Percentiles rank a stretch among this genome's conserved stretches.
phyloP scores from a whole-genome alignment of 352 stramenopile species.

The Lagenidium sp. region DNA sequence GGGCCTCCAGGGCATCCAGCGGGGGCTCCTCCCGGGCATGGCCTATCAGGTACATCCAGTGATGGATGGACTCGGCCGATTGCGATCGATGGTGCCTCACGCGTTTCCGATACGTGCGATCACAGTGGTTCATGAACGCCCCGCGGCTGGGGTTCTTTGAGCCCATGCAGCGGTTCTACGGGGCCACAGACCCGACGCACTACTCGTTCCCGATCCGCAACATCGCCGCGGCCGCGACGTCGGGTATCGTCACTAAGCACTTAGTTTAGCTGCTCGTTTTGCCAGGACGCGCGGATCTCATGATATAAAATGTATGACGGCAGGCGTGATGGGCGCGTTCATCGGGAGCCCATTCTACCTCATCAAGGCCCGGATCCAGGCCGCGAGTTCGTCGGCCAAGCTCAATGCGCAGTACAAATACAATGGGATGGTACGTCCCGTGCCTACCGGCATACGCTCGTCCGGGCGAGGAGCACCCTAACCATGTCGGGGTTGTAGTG shows the following conservation, averaged over 20 bases:
- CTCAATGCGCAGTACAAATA: slow-evolving; percentile 84
- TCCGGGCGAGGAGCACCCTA: no score
- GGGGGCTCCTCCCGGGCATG: slow-evolving; percentile 66
- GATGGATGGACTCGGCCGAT: not conserved
- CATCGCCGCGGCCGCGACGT: slow-evolving; percentile 61
- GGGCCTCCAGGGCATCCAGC: slow-evolving; percentile 68
- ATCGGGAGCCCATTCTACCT: slow-evolving; percentile 82
- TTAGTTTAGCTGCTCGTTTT: no score
- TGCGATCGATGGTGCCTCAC: not conserved
- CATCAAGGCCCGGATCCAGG: slow-evolving; percentile 79
- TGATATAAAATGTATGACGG: no score
- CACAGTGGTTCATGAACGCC: slow-evolving; percentile 69
- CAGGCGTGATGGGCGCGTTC: slow-evolving; percentile 66
- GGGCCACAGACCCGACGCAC: slow-evolving; percentile 65
- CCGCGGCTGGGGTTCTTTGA: slow-evolving; percentile 71
- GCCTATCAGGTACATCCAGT: slow-evolving; percentile 46
- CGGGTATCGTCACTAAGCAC: no score
- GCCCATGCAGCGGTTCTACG: slow-evolving; percentile 69
- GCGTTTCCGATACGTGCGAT: no score
- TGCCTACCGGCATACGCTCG: no score
- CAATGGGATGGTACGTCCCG: slow-evolving; percentile 56
- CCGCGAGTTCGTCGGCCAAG: slow-evolving; percentile 53
- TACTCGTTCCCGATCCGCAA: slow-evolving; percentile 73
- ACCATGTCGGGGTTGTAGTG: slow-evolving; percentile 23
- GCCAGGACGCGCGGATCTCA: no score